Conservation (phyloP, 1,284 basidiomycete species). For the Clitocybe nebularis region DNA sequence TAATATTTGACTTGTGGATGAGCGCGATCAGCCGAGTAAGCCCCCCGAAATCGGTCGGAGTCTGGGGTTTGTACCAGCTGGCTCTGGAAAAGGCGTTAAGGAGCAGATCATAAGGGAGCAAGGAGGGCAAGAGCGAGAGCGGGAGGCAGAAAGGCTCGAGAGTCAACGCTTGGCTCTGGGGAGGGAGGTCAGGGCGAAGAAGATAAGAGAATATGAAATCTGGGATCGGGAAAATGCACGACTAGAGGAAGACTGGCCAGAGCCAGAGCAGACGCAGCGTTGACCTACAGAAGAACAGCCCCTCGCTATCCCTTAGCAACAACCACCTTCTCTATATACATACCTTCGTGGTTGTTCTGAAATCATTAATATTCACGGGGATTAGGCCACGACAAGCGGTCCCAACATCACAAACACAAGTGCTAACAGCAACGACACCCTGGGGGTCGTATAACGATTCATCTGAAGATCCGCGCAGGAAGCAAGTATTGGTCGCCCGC, state of each 20-base stretch:
- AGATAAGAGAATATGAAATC: neutral
- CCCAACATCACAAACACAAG: constrained; percentile 5
- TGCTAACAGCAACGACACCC: too few relatives aligned
- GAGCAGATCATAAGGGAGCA: too few relatives aligned
- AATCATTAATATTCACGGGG: constrained; percentile 1
- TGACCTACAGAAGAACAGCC: neutral
- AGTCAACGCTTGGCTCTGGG: too few relatives aligned
- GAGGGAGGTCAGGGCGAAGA: neutral
- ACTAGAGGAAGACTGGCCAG: neutral
- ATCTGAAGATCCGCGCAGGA: too few relatives aligned
- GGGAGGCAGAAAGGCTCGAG: neutral
- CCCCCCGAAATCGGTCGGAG: neutral
- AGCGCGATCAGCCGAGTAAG: neutral
- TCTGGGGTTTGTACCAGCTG: neutral
- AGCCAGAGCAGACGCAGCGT: neutral
- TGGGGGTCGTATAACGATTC: too few relatives aligned
- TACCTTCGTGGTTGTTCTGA: neutral
- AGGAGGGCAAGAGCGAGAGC: neutral
- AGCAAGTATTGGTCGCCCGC: too few relatives aligned
- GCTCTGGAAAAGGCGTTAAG: neutral
- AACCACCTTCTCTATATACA: neutral
- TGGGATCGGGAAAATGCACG: neutral
- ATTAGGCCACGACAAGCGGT: neutral
- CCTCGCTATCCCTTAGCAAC: neutral
- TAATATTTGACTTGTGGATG: constrained; percentile 1